Evolutionary conservation across 257 asterid species (phyloP).

Genomic region (Petunia axillaris): DNA sequence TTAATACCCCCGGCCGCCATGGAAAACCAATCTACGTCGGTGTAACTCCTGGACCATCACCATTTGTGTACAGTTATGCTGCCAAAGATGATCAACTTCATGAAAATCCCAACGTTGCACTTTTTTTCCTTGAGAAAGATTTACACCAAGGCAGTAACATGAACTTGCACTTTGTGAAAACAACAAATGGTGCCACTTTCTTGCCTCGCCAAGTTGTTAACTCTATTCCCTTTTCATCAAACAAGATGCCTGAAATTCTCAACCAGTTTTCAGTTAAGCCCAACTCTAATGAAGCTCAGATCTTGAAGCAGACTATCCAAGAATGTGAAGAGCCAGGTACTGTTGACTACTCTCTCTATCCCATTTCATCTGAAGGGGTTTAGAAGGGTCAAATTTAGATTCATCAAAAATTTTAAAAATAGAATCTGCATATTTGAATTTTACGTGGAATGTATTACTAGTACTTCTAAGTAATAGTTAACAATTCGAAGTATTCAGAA

Average conservation of each 20-base stretch:
- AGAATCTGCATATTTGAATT: too few relatives aligned
- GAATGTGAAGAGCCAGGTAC: constrained; percentile 63
- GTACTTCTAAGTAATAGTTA: too few relatives aligned
- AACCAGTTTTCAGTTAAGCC: constrained; percentile 50
- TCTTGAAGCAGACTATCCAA: constrained; percentile 54
- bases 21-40: constrained; percentile 62
- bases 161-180: constrained; percentile 55
- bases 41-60: constrained; percentile 39
- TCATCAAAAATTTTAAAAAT: too few relatives aligned
- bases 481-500: too few relatives aligned
- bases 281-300: constrained; percentile 50
- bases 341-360: not conserved
- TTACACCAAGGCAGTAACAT: constrained; percentile 53
- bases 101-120: constrained; percentile 63
- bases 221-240: constrained; percentile 71
- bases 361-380: too few relatives aligned
- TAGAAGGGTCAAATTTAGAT: too few relatives aligned
- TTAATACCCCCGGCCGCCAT: constrained; percentile 36
- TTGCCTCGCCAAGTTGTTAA: constrained; percentile 64
- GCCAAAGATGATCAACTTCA: constrained; percentile 68
- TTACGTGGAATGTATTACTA: too few relatives aligned
- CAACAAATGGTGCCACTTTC: constrained; percentile 36
- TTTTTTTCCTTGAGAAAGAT: constrained; percentile 72
- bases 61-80: constrained; percentile 53
- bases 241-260: constrained; percentile 52